Percentiles rank a stretch among this genome's conserved stretches.
Conservation (phyloP, 2,329 filamentous ascomycete species). For the Monosporascus sp. region DNA sequence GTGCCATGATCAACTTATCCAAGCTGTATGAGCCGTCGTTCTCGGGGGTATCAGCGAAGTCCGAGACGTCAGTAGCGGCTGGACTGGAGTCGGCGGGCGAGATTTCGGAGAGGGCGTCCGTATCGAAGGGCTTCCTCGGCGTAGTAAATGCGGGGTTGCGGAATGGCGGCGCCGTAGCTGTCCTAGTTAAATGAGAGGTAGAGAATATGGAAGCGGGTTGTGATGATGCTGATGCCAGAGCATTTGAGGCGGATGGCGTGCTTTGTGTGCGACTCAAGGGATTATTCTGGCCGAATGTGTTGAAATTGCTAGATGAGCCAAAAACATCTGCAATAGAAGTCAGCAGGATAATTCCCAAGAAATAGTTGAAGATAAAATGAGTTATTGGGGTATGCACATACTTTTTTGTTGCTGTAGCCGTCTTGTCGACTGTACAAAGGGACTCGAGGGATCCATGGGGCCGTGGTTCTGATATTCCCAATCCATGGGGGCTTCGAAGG, state of each 20-base stretch:
- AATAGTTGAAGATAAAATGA: background rate
- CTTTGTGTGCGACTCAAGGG: constrained; percentile 21
- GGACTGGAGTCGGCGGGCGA: constrained; percentile 58
- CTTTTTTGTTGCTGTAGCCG: background rate
- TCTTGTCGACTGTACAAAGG: constrained; percentile 50
- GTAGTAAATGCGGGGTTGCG: constrained; percentile 62
- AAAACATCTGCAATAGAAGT: constrained; percentile 26
- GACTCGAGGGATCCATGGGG: constrained; percentile 55
- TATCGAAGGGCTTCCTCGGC: constrained; percentile 52
- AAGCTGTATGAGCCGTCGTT: constrained; percentile 39
- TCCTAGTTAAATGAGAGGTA: constrained; percentile 35
- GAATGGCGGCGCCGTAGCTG: constrained; percentile 45
- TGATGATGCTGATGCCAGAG: background rate
- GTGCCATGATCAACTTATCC: constrained; percentile 40
- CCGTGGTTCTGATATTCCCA: constrained; percentile 58
- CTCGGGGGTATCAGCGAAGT: constrained; percentile 48
- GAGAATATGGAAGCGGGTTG: constrained; percentile 38
- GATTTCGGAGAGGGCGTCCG: constrained; percentile 46
- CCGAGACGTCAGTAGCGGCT: constrained; percentile 51
- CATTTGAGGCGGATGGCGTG: constrained; percentile 23
- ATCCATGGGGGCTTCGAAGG: constrained; percentile 58
- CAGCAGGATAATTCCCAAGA: constrained; percentile 8
- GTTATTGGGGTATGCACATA: too few relatives aligned
- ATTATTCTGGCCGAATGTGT: constrained; percentile 28
- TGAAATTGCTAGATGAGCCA: constrained; percentile 31